A percentile compares a stretch with the other conserved stretches of the same genome.
phyloP scores from a whole-genome alignment of 306 rosid genomes.

The Cucumis cinereus region DNA sequence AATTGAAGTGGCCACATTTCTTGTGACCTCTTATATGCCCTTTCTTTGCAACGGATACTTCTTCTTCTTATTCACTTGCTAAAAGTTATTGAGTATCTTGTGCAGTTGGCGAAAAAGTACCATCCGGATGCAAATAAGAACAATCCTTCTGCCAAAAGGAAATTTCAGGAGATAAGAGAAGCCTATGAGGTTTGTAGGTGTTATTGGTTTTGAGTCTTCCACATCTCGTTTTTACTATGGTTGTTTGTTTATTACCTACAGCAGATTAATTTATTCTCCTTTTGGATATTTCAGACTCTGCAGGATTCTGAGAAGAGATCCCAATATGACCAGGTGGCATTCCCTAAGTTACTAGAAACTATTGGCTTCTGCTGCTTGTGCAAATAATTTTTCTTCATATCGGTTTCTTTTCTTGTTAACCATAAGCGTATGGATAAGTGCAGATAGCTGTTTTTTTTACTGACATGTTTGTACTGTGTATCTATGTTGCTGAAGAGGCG shows the following conservation, averaged over 20 bases:
- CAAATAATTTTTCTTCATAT: neutral
- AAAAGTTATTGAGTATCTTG: neutral
- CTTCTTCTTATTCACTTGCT: neutral
- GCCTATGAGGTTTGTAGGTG: slow-evolving; percentile 68
- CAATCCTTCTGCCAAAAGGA: slow-evolving; percentile 71
- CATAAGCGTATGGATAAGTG: neutral
- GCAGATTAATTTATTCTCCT: neutral
- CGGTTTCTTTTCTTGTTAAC: neutral
- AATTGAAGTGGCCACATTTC: neutral
- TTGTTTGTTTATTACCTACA: neutral
- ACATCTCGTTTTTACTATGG: neutral
- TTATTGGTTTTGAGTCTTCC: neutral
- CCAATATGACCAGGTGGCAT: slow-evolving; percentile 49
- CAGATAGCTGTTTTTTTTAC: neutral
- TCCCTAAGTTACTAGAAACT: neutral
- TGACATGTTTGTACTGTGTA: slow-evolving; percentile 10
- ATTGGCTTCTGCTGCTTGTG: neutral
- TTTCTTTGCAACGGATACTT: neutral
- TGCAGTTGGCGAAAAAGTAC: slow-evolving; percentile 87
- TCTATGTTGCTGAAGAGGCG: slow-evolving; percentile 31
- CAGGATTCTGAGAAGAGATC: slow-evolving; percentile 69
- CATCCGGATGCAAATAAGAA: slow-evolving; percentile 91
- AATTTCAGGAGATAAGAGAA: slow-evolving; percentile 89
- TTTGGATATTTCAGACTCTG: slow-evolving; percentile 47
- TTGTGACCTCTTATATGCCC: neutral